Conservation (phyloP, 2,329 filamentous ascomycete genomes). For the Penicillium verrucosum region DNA sequence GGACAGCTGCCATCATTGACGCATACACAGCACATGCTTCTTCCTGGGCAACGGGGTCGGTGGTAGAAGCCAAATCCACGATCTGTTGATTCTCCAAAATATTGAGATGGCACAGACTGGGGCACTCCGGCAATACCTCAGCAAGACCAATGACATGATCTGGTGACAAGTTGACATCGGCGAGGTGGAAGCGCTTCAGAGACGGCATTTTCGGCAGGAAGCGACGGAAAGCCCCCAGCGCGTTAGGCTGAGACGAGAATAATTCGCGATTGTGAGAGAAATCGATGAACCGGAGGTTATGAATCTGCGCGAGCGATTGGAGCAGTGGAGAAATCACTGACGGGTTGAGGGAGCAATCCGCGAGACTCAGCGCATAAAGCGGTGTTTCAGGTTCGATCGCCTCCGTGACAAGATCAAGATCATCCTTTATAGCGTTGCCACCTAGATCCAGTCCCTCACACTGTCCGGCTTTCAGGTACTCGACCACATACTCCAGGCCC, state of each 20-base stretch:
- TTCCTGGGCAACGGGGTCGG: conserved; percentile 76
- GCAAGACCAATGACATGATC: conserved; percentile 88
- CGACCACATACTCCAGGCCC: conserved; percentile 70
- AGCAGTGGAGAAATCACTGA: conserved; percentile 70
- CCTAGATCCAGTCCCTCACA: conserved; percentile 89
- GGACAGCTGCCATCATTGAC: conserved; percentile 80
- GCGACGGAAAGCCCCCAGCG: conserved; percentile 70
- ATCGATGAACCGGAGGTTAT: conserved; percentile 81
- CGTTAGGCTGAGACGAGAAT: conserved; percentile 70
- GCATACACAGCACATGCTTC: conserved; percentile 93
- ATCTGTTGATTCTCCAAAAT: conserved; percentile 70
- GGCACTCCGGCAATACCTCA: conserved; percentile 83
- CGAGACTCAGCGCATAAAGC: conserved; percentile 79
- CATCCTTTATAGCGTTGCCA: conserved; percentile 69
- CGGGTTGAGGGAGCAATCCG: conserved; percentile 77
- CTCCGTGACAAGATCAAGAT: conserved; percentile 43
- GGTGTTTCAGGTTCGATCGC: conserved; percentile 48
- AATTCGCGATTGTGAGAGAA: conserved; percentile 83
- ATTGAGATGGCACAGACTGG: conserved; percentile 77
- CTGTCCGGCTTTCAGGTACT: conserved; percentile 69
- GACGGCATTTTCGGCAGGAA: conserved; percentile 76
- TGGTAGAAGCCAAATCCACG: conserved; percentile 69
- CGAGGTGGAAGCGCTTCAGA: conserved; percentile 81
- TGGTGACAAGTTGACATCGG: conserved; percentile 76
- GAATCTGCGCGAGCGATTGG: conserved; percentile 66